Base-by-base conservation (phyloP, 2,329 filamentous ascomycete species). In the Trichoderma sp. region DNA sequence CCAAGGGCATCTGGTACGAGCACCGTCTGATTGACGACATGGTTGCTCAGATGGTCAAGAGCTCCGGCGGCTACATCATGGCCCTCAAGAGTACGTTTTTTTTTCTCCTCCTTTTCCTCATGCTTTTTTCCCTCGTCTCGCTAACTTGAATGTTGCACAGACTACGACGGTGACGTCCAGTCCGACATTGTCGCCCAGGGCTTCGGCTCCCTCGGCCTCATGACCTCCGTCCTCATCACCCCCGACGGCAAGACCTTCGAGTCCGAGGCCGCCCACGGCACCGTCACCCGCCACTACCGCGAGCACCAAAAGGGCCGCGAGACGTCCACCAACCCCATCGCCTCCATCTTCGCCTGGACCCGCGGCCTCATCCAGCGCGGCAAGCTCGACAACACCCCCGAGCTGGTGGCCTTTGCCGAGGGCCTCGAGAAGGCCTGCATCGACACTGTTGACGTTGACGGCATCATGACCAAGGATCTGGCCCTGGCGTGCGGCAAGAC, bases 41-140 rank as follows among this genome's bases (percentile, higher is more conserved):
- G 96, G 96, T 99, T 73, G 96, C 96, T 61, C 96, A 99, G 88
- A 99, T 99, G 96, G 92, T 99, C 87, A 99, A 99, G 92, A 96
- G 92, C 83, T 89, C 91, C 77, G 96, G 96, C 76, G 96, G 96
- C 72, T 97, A 96, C 83, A 89, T 98, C 80, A 97, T 98, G 87
- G 96, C 96, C 72, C 89, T 98, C 81, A 99, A 99, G 91, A 98
- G 93, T 97, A 80, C 82, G 90, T 85, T 66, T 49, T 66, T 40
- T 72, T 24, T 24, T 35, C 24, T 19, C 5, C 24, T 31, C 5
- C 7, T 31, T 31, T 31, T 6, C 7, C 29, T 4, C 29, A 3
- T 31, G 29, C 4, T 1, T 8, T 6, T 5, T 31, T 31, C 4
- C 5, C 4, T 31, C 29, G 21, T 6, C 27, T 21, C 2, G 43